Conservation (phyloP, 805 yeast genomes). For the Sugiyamaella qingdaonensis region DNA sequence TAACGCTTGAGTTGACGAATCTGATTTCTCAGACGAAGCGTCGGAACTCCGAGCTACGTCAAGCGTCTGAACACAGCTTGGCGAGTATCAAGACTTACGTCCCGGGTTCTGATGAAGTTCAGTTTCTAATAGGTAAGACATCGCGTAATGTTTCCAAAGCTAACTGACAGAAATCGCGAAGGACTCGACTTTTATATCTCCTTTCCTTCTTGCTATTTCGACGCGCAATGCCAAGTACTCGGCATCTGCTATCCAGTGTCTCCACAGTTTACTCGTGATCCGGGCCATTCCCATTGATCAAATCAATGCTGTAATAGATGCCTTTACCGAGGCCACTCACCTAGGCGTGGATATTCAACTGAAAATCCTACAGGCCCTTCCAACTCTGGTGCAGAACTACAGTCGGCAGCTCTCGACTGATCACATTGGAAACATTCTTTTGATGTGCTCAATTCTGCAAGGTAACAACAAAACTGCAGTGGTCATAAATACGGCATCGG, state of each 20-base stretch:
- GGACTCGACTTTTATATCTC: constrained; percentile 55
- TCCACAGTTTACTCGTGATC: constrained; percentile 57
- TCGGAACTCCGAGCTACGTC: constrained; percentile 63
- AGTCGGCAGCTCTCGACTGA: constrained; percentile 50
- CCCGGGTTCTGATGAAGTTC: constrained; percentile 23
- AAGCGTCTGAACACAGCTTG: constrained; percentile 49
- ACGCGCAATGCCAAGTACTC: constrained; percentile 72
- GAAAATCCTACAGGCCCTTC: constrained; percentile 78
- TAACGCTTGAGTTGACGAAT: constrained; percentile 54
- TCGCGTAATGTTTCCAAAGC: background rate
- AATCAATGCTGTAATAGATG: constrained; percentile 53
- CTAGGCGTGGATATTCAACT: constrained; percentile 79
- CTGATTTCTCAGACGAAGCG: constrained; percentile 69
- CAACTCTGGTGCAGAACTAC: constrained; percentile 66
- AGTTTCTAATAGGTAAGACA: constrained; percentile 24
- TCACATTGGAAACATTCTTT: constrained; percentile 53
- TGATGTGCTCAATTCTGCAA: constrained; percentile 70
- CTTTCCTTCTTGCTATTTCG: constrained; percentile 68
- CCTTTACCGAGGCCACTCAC: constrained; percentile 68
- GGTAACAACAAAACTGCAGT: constrained; percentile 64
- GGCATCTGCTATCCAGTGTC: constrained; percentile 64
- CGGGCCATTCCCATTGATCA: constrained; percentile 51
- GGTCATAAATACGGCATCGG: constrained; percentile 86
- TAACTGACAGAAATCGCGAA: constrained; percentile 34
- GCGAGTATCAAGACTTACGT: constrained; percentile 40